A percentile compares a stretch with the other conserved stretches of the same genome.
Conservation (phyloP, 495 filamentous ascomycete genomes). For the Aspergillus funiculosus region DNA sequence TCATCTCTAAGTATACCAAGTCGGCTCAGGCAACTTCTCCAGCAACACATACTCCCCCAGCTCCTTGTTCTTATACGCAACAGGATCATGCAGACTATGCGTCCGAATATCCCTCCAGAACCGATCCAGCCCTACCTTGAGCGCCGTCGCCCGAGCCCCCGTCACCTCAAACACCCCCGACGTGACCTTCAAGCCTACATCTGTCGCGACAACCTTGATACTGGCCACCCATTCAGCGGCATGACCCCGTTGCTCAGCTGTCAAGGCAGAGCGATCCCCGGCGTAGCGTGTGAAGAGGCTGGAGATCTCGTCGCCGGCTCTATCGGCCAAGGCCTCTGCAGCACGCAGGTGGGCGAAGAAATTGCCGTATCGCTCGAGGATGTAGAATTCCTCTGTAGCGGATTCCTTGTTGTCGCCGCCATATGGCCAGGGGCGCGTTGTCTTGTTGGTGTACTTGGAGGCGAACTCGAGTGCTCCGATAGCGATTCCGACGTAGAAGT, state of each 20-base stretch:
- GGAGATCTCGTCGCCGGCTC: conserved; percentile 42
- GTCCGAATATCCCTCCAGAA: conserved; percentile 58
- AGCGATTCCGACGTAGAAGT: conserved; percentile 59
- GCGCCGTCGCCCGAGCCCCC: conserved; percentile 47
- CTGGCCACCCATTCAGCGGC: conserved; percentile 55
- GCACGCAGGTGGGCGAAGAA: conserved; percentile 55
- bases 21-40: conserved; percentile 47
- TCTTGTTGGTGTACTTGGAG: conserved; percentile 42
- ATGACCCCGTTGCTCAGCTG: conserved; percentile 45
- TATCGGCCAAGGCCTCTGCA: conserved; percentile 49
- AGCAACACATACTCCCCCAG: conserved; percentile 49
- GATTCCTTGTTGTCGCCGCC: conserved; percentile 49
- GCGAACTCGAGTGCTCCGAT: conserved; percentile 47
- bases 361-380: conserved; percentile 55
- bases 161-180: conserved; percentile 56
- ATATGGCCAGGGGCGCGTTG: conserved; percentile 55
- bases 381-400: conserved; percentile 56
- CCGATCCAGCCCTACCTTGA: conserved; percentile 51
- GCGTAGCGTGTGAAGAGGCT: conserved; percentile 36
- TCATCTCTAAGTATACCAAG: conserved; percentile 60
- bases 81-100: conserved; percentile 57
- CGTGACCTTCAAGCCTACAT: conserved; percentile 50
- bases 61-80: conserved; percentile 57
- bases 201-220: conserved; percentile 54
- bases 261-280: conserved; percentile 32